These are phyloP conservation scores for Fusarium buxicola DNA, from an alignment of 2,329 filamentous ascomycete species.

Conservation along the genomic window DNA sequence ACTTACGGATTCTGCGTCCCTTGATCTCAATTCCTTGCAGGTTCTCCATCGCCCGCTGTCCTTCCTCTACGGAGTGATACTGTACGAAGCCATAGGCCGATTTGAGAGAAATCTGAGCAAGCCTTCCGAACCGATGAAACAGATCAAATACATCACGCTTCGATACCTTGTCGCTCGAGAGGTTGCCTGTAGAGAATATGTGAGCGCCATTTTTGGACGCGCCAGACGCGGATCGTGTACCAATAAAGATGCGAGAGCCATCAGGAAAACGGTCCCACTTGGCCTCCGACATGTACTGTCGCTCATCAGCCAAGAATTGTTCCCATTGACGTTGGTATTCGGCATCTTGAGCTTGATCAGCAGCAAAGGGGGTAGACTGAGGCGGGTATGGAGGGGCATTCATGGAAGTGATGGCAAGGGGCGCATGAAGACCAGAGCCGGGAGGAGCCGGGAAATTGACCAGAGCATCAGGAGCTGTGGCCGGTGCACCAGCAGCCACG, in stretches of 20 bases:
- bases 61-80: conserved; percentile 82
- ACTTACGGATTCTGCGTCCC: conserved; percentile 93
- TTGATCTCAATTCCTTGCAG: conserved; percentile 86
- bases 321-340: conserved; percentile 77
- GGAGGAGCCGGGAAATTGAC: conserved; percentile 48
- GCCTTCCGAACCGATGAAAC: conserved; percentile 84
- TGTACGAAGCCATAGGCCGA: conserved; percentile 98
- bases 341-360: conserved; percentile 51
- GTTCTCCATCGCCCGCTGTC: conserved; percentile 76
- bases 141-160: conserved; percentile 94
- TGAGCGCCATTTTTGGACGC: conserved; percentile 42
- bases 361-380: conserved; percentile 45
- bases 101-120: conserved; percentile 96
- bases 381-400: conserved; percentile 49
- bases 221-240: conserved; percentile 60
- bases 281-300: conserved; percentile 79
- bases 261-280: conserved; percentile 85
- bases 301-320: conserved; percentile 77
- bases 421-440: conserved; percentile 46
- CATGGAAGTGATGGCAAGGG: conserved; percentile 46
- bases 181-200: conserved; percentile 73
- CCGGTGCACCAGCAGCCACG: conserved; percentile 49
- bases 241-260: conserved; percentile 83
- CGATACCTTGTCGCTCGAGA: conserved; percentile 91
- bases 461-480: conserved; percentile 48